phyloP scores from a whole-genome alignment of 2,329 filamentous ascomycete genomes.

The Aureobasidium sp. region DNA sequence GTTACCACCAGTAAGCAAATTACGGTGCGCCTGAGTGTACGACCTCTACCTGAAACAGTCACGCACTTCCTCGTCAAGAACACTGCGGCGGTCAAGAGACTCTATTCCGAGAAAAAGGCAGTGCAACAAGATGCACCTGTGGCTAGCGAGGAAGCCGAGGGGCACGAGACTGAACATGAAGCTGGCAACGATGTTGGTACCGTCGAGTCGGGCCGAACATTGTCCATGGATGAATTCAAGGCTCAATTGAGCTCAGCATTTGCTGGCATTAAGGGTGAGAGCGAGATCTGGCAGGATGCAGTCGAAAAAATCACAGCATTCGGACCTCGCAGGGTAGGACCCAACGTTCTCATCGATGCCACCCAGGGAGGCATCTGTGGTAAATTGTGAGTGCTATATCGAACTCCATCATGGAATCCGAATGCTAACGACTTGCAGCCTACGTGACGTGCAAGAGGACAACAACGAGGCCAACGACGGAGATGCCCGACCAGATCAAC shows the following conservation, averaged over 20 bases:
- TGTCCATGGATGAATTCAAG: conserved; percentile 72
- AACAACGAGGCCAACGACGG: conserved; percentile 20
- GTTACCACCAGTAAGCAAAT: conserved; percentile 82
- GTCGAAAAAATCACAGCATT: conserved; percentile 84
- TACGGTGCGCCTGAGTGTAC: conserved; percentile 66
- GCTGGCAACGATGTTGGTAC: conserved; percentile 40
- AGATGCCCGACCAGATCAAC: conserved; percentile 48
- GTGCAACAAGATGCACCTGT: conserved; percentile 32
- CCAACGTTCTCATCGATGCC: conserved; percentile 81
- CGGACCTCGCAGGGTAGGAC: conserved; percentile 74
- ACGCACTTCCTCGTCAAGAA: conserved; percentile 84
- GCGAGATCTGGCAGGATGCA: conserved; percentile 68
- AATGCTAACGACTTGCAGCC: background rate
- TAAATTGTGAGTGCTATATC: conserved; percentile 53
- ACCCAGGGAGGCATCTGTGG: conserved; percentile 66
- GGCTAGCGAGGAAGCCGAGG: conserved; percentile 32
- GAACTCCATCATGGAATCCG: background rate
- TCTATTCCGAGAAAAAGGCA: conserved; percentile 65
- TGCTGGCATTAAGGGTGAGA: conserved; percentile 63
- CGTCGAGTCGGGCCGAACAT: conserved; percentile 45
- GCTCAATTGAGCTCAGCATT: conserved; percentile 62
- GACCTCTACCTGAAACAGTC: conserved; percentile 68
- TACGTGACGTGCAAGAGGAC: conserved; percentile 25
- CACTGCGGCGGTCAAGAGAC: conserved; percentile 64
- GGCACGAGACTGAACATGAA: conserved; percentile 31